Conservation (phyloP, 2,329 filamentous ascomycete genomes). For the Colletotrichum viniferum region DNA sequence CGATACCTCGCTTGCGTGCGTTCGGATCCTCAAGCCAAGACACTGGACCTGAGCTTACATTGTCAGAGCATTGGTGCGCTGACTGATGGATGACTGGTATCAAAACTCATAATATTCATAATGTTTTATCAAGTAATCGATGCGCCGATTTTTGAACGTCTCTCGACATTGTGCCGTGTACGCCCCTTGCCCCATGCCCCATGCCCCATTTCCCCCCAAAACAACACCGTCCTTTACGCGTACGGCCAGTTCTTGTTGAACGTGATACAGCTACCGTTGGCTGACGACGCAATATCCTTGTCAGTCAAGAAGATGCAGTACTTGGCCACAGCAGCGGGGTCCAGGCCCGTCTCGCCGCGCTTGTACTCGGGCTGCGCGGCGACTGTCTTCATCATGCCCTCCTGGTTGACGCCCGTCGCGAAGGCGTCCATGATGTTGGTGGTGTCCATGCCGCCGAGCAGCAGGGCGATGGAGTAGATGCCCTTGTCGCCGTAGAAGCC, state of each 20-base stretch:
- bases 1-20: background rate
- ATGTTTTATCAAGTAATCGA: background rate
- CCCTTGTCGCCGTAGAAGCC: slow-evolving; percentile 58
- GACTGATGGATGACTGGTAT: background rate
- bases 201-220: background rate
- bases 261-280: slow-evolving; percentile 35
- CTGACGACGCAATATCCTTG: slow-evolving; percentile 32
- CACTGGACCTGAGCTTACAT: background rate
- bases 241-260: slow-evolving; percentile 42
- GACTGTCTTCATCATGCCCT: slow-evolving; percentile 32
- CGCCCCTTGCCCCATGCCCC: background rate
- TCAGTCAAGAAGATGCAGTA: slow-evolving; percentile 41
- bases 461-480: slow-evolving; percentile 36
- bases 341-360: slow-evolving; percentile 30
- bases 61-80: background rate
- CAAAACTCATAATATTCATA: background rate
- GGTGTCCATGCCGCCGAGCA: slow-evolving; percentile 17
- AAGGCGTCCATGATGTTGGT: slow-evolving; percentile 40
- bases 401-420: slow-evolving; percentile 34
- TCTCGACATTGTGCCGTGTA: background rate
- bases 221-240: slow-evolving; percentile 23
- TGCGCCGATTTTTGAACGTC: background rate
- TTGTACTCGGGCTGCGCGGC: slow-evolving; percentile 31
- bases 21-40: background rate
- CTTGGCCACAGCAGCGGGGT: slow-evolving; percentile 41